A percentile compares a stretch with the other conserved stretches of the same genome.
phyloP scores from a whole-genome alignment of 75 land plant species.

The Chamaecyparis obtusa region DNA sequence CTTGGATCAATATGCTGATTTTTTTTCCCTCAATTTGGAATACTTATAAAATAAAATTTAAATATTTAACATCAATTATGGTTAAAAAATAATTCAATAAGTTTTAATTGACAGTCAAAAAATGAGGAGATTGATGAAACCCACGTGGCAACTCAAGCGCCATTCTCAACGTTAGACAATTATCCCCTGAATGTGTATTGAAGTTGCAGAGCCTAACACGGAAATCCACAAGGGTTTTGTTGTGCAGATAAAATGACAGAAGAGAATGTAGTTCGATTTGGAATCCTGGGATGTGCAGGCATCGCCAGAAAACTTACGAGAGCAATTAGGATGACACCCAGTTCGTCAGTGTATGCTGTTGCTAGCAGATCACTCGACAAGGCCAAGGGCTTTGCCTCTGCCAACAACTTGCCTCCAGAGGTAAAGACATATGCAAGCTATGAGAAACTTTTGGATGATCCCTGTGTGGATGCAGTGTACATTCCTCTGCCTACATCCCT shows the following conservation, averaged over 20 bases:
- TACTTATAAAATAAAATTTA: too few species aligned
- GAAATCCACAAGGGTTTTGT: too few species aligned
- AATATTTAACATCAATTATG: too few species aligned
- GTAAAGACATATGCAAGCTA: slow-evolving; percentile 33
- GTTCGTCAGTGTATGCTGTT: slow-evolving; percentile 40
- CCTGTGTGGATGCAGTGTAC: slow-evolving; percentile 75
- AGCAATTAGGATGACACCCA: slow-evolving; percentile 50
- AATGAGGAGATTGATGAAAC: too few species aligned
- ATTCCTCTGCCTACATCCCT: slow-evolving; percentile 74
- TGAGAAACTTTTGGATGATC: slow-evolving; percentile 41
- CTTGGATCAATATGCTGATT: too few species aligned
- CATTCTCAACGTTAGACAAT: too few species aligned
- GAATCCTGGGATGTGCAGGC: slow-evolving; percentile 75
- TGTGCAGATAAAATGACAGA: slow-evolving; percentile 1
- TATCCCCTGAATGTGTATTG: too few species aligned
- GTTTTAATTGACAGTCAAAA: too few species aligned
- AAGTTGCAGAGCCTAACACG: too few species aligned
- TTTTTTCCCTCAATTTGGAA: too few species aligned
- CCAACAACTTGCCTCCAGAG: slow-evolving; percentile 13
- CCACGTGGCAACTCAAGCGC: too few species aligned
- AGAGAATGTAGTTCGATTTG: slow-evolving; percentile 36
- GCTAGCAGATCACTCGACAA: slow-evolving; percentile 50
- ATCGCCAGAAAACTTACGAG: slow-evolving; percentile 68
- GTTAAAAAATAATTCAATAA: too few species aligned
- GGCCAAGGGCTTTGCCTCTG: slow-evolving; percentile 36